Evolutionary conservation across 2,329 filamentous ascomycete species (phyloP).

Genomic region (Neofusicoccum kwambonambiense): DNA sequence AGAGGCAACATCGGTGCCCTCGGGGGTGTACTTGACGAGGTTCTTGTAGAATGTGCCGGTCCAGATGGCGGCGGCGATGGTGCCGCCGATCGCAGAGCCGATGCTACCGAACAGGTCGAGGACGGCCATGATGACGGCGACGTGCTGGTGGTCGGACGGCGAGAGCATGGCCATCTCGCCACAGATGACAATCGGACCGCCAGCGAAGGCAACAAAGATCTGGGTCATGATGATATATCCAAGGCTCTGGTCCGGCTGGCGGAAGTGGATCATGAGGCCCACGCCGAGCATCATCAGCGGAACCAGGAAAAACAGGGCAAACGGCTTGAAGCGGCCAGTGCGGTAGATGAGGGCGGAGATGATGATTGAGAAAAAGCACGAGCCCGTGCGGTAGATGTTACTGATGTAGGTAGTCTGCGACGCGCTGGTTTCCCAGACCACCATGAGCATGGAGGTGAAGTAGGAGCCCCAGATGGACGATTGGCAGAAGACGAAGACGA

Average conservation of each 20-base stretch:
- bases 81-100: constrained; percentile 40
- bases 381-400: constrained; percentile 29
- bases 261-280: constrained; percentile 33
- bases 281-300: constrained; percentile 32
- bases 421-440: constrained; percentile 26
- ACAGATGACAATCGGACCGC: constrained; percentile 28
- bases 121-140: constrained; percentile 61
- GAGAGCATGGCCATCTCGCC: constrained; percentile 17
- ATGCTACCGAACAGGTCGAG: constrained; percentile 59
- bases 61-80: constrained; percentile 63
- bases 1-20: constrained; percentile 36
- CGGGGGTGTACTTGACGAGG: constrained; percentile 47
- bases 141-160: constrained; percentile 51
- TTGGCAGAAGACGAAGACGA: constrained; percentile 21
- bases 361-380: constrained; percentile 28
- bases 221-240: constrained; percentile 35
- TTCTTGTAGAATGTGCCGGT: constrained; percentile 54
- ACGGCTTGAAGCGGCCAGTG: constrained; percentile 23
- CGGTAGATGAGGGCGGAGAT: constrained; percentile 13
- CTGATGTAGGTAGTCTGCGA: constrained; percentile 26
- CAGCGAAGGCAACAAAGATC: constrained; percentile 31
- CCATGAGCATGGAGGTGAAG: constrained; percentile 35
- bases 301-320: constrained; percentile 19
- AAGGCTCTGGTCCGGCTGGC: constrained; percentile 26
- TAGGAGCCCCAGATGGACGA: constrained; percentile 28